Evolutionary conservation across 176 grass and related monocot genomes (phyloP), one percentile per base, ranked within the genome.

Genomic region (Oryza brachyantha): DNA sequence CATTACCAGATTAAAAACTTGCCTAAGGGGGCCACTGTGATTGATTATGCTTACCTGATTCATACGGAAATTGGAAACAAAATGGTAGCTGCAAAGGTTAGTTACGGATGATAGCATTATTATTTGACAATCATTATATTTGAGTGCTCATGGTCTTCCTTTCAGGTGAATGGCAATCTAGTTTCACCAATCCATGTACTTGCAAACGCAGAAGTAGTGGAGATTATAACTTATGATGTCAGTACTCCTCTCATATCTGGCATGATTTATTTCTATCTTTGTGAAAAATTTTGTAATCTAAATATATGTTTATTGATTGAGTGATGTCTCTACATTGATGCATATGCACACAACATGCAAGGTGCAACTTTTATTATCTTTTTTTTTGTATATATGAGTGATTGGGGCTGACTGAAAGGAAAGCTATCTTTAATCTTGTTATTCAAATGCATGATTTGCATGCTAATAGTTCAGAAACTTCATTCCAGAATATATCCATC

Each of bases 31-130:
- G 96, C 92, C 48, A 95, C 96, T 74, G 96, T 94, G 48, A 88
- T 98, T 85, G 96, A 98, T 89, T 98, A 98, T 88, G 96, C 96
- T 79, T 98, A 98, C 79, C 62, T 92, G 83, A 98, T 98, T 67
- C 96, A 98, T 77, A 98, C 96, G 24, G 92, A 98, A 89, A 94
- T 98, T 13, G 96, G 96, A 40, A 98, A 98, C 74, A 98, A 95
- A 87, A 98, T 98, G 96, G 75, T 98, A 31, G 85, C 60, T 70
- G 90, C 96, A 21, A 98, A 95, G 88, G 96, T 98, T 78, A 84
- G 75, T 84, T 81, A 52, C 61, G 61, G 40, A 82, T 74, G 65
- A 13, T 59, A 68, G 36, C 26, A 70, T 35, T 43, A 43, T 17
- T 61, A 64, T 84, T 26, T 57, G 57, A 83, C 45, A 73, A 71